phyloP scores from a whole-genome alignment of 441 rosid genomes.

The Brassica hybrid region DNA sequence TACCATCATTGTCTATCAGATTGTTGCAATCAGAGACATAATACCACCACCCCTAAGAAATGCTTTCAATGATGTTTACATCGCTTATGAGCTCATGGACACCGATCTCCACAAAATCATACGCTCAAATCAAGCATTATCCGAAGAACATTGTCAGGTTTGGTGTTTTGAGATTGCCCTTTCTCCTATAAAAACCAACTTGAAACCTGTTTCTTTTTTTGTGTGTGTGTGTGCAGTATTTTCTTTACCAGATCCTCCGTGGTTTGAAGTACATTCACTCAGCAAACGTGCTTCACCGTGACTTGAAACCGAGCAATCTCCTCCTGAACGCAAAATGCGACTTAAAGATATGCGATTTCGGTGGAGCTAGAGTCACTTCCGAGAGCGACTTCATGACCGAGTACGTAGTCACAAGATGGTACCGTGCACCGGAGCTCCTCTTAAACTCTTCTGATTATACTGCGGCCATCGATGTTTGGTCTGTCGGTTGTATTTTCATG shows the following conservation, averaged over 20 bases:
- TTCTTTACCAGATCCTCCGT: slow-evolving; percentile 87
- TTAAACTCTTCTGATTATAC: slow-evolving; percentile 85
- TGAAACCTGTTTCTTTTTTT: background rate
- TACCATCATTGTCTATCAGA: slow-evolving; percentile 49
- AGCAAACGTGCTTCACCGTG: slow-evolving; percentile 89
- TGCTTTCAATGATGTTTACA: slow-evolving; percentile 81
- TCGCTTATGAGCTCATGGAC: slow-evolving; percentile 91
- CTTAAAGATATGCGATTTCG: slow-evolving; percentile 81
- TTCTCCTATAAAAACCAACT: too few species aligned
- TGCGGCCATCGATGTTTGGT: slow-evolving; percentile 92
- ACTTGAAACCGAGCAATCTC: slow-evolving; percentile 90
- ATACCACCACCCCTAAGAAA: slow-evolving; percentile 88
- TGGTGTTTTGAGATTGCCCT: background rate
- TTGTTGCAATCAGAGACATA: slow-evolving; percentile 92
- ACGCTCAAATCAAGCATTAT: slow-evolving; percentile 77
- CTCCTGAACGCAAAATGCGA: slow-evolving; percentile 87
- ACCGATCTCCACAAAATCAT: slow-evolving; percentile 85
- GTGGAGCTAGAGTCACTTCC: slow-evolving; percentile 82
- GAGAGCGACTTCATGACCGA: slow-evolving; percentile 94
- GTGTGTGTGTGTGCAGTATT: slow-evolving; percentile 63
- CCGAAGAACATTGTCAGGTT: slow-evolving; percentile 94
- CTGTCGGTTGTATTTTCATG: slow-evolving; percentile 92
- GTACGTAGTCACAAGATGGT: slow-evolving; percentile 93
- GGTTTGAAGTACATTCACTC: slow-evolving; percentile 92
- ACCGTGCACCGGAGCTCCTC: slow-evolving; percentile 86